Evolutionary conservation across 2,329 filamentous ascomycete species (phyloP), one percentile per base, ranked within the genome.

Genomic region (Beauveria sp.): DNA sequence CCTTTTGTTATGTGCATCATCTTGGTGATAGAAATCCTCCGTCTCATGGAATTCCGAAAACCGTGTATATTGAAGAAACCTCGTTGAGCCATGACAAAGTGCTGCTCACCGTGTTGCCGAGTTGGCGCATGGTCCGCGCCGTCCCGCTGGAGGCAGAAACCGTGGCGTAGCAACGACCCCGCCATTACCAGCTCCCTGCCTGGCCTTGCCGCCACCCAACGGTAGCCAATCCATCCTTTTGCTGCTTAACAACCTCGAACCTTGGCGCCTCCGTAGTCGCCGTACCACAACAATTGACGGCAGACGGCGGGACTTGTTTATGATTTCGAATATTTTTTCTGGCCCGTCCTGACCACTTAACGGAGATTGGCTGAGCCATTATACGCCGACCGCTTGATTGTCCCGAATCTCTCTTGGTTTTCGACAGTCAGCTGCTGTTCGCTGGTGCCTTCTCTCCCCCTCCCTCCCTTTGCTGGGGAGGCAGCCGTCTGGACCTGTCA

Each of bases 161-260:
- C n/a, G 18, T 28, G 16, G 28, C 24, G 28, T n/a, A 51, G 50
- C 24, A 53, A 34, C 12, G 31, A 53, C 50, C 50, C 50, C 50
- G 50, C 50, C 50, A 53, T 53, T 22, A 16, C 31, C 31, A 34
- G 31, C 31, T 34, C 12, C 5, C 31, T 34, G 31, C 31, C 31
- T 34, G 31, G 31, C 31, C 31, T 34, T 34, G 31, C 55, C 31
- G 34, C 42, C 49, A 48, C 14, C 49, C 45, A 50, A 49, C 55
- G 28, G 42, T 54, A 65, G 63, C 64, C 63, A 60, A 63, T 53
- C 62, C 56, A 52, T 62, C 51, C 60, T 43, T 18, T 16, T 31
- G 34, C 48, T 51, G 20, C 42, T 51, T n/a, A 51, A 60, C 56
- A 18, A 18, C 22, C 10, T 60, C 34, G 22, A 48, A 52, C 22